Percentiles rank a stretch among this genome's conserved stretches.
Conservation (phyloP, 768 basidiomycete genomes). For the Lyophyllum semitale region DNA sequence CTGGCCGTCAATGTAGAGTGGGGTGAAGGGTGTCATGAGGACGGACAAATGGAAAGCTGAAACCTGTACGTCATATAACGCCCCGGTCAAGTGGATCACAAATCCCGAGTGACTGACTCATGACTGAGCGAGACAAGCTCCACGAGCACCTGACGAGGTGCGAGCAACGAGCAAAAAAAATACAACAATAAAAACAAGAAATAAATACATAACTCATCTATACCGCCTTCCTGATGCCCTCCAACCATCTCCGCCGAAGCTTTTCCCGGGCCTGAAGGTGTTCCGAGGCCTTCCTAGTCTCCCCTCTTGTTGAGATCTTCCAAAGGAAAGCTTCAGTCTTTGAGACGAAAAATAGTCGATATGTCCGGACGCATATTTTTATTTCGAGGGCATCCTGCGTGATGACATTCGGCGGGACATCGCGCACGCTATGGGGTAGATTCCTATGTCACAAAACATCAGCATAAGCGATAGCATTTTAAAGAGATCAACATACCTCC, state of each 20-base stretch:
- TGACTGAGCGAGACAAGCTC: not conserved
- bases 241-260: conserved; percentile 39
- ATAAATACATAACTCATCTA: conserved; percentile 3
- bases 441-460: conserved; percentile 33
- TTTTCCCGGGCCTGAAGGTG: conserved; percentile 32
- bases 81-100: no score
- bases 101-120: no score
- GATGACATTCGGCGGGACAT: conserved; percentile 43
- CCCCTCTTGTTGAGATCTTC: conserved; percentile 43
- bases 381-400: conserved; percentile 72
- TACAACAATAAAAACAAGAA: conserved; percentile 10
- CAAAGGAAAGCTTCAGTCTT: conserved; percentile 66
- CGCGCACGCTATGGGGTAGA: conserved; percentile 33
- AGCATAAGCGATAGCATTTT: not conserved
- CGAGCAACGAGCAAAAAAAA: not conserved
- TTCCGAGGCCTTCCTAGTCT: conserved; percentile 33
- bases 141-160: not conserved
- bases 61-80: not conserved
- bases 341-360: conserved; percentile 79
- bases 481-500: conserved; percentile 47
- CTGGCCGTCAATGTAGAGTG: conserved; percentile 44
- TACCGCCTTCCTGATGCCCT: conserved; percentile 17
- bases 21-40: conserved; percentile 29
- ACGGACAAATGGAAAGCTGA: not conserved
- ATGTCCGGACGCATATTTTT: conserved; percentile 82